phyloP scores from a whole-genome alignment of 1,284 basidiomycete species.

The Ganoderma multipileum region DNA sequence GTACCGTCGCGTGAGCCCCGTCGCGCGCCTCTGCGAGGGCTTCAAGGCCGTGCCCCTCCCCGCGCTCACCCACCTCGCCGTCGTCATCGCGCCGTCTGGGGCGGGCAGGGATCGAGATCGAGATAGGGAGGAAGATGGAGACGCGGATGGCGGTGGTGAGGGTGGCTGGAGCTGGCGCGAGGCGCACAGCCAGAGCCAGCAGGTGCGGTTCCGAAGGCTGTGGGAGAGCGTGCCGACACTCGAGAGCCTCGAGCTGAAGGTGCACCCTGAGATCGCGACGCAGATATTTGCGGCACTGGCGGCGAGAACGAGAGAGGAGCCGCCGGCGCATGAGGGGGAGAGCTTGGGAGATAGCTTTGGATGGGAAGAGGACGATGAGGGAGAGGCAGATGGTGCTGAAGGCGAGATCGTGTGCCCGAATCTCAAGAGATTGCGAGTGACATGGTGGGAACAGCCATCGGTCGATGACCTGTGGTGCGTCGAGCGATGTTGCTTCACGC shows the following conservation, averaged over 20 bases:
- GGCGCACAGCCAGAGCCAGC: not conserved
- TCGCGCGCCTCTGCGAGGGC: slow-evolving; percentile 19
- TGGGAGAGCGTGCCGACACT: slow-evolving; percentile 14
- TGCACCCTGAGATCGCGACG: not conserved
- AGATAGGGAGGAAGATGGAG: not conserved
- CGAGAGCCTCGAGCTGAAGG: slow-evolving; percentile 1
- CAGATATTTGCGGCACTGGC: slow-evolving; percentile 11
- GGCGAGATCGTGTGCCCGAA: slow-evolving; percentile 12
- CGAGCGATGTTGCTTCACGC: slow-evolving; percentile 18
- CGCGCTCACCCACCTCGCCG: slow-evolving; percentile 9
- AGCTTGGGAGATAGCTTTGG: not conserved
- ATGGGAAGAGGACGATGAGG: slow-evolving; percentile 1
- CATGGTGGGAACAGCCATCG: slow-evolving; percentile 11
- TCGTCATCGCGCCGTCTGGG: slow-evolving; percentile 3
- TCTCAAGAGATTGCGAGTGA: slow-evolving; percentile 8
- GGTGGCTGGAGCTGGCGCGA: not conserved
- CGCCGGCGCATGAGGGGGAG: not conserved
- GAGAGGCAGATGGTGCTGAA: not conserved
- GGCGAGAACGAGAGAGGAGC: not conserved
- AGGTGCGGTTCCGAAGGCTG: slow-evolving; percentile 8
- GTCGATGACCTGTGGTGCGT: slow-evolving; percentile 20
- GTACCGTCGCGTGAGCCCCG: not conserved
- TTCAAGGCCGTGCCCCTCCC: slow-evolving; percentile 20
- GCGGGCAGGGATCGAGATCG: not conserved
- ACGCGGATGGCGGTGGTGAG: not conserved